Evolutionary conservation across 179 eudicot genomes (phyloP), one percentile per base, ranked within the genome.

Genomic region (Monotropa hypopitys): DNA sequence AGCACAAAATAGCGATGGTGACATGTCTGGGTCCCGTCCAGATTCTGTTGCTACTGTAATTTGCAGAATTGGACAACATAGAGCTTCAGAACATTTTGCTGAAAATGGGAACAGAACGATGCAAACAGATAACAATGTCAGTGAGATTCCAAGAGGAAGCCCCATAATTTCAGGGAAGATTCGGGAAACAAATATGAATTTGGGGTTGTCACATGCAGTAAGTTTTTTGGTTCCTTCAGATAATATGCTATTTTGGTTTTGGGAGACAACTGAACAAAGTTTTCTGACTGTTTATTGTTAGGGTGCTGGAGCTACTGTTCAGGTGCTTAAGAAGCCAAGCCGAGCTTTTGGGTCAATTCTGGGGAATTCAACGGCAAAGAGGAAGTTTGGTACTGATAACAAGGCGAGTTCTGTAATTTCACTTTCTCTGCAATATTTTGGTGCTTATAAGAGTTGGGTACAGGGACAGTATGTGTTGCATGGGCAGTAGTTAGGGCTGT

Each of bases 311-410:
- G 92, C 85, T 63, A 90, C 90, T 74, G 87, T 93, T 80, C 91
- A 88, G 83, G 86, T 86, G 83, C 70, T 87, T 62, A 93, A 90
- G 87, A 93, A 89, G 82, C 96, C 98, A 49, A 87, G 84, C 71
- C 87, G 89, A 80, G 91, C 86, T 79, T 88, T 93, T 88, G 99
- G 97, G 77, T 94, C 96, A 49, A 65, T 93, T 80, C 83, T 93
- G 57, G 98, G 98, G 67, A 89, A 77, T 81, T 83, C 95, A 50
- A 51, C 85, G 9, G 62, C 88, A 53, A 93, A 89, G 86, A 88
- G 89, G 81, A 93, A 89, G 79, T 78, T 80, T 32, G 88, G 82
- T 83, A 46, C 82, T 32, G 80, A 78, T 77, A 88, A 79, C 66
- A 83, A 78, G 75, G 92, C 86, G 50, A 56, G 67, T 56, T 73